Evolutionary conservation across 2,329 filamentous ascomycete genomes (phyloP).

Genomic region (Clonostachys rhizophaga): DNA sequence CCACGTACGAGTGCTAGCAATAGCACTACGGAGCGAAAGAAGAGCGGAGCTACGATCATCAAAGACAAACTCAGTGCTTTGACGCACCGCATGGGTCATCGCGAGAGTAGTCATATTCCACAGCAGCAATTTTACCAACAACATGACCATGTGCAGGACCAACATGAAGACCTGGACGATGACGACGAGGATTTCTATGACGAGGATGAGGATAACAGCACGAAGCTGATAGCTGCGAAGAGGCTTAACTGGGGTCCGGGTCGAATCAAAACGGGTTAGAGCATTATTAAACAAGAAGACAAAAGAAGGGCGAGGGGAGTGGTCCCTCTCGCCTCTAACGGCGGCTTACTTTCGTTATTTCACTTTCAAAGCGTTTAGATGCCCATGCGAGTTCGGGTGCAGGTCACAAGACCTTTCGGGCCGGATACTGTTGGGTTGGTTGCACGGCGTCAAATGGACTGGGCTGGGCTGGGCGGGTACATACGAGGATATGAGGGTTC

Average conservation of each 20-base stretch:
- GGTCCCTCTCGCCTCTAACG: too few species aligned
- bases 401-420: background rate
- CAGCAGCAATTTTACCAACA: too few species aligned
- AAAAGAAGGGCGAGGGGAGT: too few species aligned
- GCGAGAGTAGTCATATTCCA: slow-evolving; percentile 8
- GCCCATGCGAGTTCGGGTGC: background rate
- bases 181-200: slow-evolving; percentile 13
- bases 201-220: slow-evolving; percentile 7
- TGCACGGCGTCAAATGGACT: background rate
- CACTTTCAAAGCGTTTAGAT: too few species aligned
- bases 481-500: slow-evolving; percentile 4
- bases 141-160: too few species aligned
- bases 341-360: too few species aligned
- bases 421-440: background rate
- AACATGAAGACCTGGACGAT: slow-evolving; percentile 4
- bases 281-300: background rate
- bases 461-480: slow-evolving; percentile 32
- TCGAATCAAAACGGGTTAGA: slow-evolving; percentile 11
- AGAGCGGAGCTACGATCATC: slow-evolving; percentile 19
- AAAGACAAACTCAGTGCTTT: slow-evolving; percentile 28
- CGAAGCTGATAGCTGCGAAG: slow-evolving; percentile 5
- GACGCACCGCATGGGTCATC: slow-evolving; percentile 17
- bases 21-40: slow-evolving; percentile 18
- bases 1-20: slow-evolving; percentile 23
- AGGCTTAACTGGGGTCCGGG: slow-evolving; percentile 29